Evolutionary conservation across 2,329 filamentous ascomycete species (phyloP), one percentile per base, ranked within the genome.

Genomic region (Emergomyces pasteurianus): DNA sequence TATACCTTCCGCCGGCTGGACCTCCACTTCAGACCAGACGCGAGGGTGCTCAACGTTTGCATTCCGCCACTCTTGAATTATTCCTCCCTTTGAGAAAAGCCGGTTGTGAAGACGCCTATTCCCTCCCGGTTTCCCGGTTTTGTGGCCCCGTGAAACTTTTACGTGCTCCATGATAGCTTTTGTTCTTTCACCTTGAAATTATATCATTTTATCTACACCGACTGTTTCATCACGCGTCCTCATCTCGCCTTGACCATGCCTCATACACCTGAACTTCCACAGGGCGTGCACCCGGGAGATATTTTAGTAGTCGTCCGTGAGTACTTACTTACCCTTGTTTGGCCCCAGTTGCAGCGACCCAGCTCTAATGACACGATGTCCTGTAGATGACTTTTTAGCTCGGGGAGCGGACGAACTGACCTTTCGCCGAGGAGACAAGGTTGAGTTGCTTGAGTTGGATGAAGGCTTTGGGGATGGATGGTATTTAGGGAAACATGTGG

Each of bases 351-450:
- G 28, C 36, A 43, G 43, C 56, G 34, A 26, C 53, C 38, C 7
- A 34, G n/a, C 60, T 59, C 63, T 66, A 54, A 65, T 56, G 55
- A 9, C 21, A 34, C 16, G 14, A 26, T 58, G 21, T 38, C 58
- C n/a, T 52, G n/a, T 66, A 95, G 90, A 99, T 77, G 91, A 96
- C 76, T 97, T 99, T 74, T 80, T 86, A 67, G 92, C 92, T 61
- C 86, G 94, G 67, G 95, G 91, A 74, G 88, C 89, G 61, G 94
- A 99, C 76, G 94, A 99, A 80, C 81, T 99, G 70, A 95, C 85
- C 67, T 81, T 99, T 66, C 80, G 84, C 60, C 95, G 95, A 71
- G 92, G 83, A 54, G 83, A 86, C 68, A 80, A 81, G 66, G 81
- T 86, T 65, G 80, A 85, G 72, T 75, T 86, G 59, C 79, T 86